Base-by-base conservation (phyloP, 305 asterid species). In the Fraxinus paxiana region DNA sequence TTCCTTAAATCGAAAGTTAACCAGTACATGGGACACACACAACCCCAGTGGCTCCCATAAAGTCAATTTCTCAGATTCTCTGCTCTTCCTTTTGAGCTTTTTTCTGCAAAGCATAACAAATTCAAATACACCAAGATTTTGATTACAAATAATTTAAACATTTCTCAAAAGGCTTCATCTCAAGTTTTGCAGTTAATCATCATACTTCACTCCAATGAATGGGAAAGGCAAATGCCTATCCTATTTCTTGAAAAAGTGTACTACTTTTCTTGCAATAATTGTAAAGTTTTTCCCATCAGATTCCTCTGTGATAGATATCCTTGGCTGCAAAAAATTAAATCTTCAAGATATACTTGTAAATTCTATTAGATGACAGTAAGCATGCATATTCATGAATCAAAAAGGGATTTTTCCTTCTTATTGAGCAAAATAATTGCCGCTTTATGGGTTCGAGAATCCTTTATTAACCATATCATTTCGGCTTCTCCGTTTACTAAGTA, bases 371-470 rank as follows among this genome's bases (percentile, higher is more conserved):
- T 81, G 83, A 71, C 71, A 78, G 84, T 77, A 81, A 88, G 63
- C 73, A 69, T 87, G 96, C 86, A 91, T 87, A 89, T 90, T 87
- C 94, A 89, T 59, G 87, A 84, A 85, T 88, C 94, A 88, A 80
- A 41, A 84, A 80, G 72, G 82, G 41, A 73, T 73, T 80, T 18
- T 69, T 69, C 41, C 37, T 28, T 28, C 41, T 30, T 69, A 12
- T 13, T 63, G 34, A 22, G 69, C 84, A 85, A 78, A 83, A 88
- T 82, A 81, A 87, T 78, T 84, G 89, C 83, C 73, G 18, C 86
- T 80, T 82, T 86, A 70, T 81, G 9, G 77, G 30, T 20, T 43
- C 75, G 72, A 26, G 35, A 30, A 37, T 37, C 73, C 80, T 88
- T 81, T 88, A 88, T 88, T 48, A 78, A 78, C 78, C 81, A 83